These are phyloP conservation scores for Cladophialophora yegresii DNA, from an alignment of 2,329 filamentous ascomycete species.

Conservation along the genomic window DNA sequence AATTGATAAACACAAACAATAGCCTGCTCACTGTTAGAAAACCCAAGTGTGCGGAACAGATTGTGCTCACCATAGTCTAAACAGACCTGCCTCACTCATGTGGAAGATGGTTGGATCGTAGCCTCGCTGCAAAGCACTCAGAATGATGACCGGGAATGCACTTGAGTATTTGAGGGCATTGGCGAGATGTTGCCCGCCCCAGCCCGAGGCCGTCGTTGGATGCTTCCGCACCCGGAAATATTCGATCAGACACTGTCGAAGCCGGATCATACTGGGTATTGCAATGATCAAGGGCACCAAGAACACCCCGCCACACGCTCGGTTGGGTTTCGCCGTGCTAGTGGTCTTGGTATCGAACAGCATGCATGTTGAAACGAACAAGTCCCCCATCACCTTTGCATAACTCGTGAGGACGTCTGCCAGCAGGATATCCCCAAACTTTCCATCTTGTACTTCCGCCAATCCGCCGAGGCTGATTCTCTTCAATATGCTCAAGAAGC, in stretches of 20 bases:
- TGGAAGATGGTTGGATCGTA: constrained; percentile 55
- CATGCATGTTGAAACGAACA: constrained; percentile 91
- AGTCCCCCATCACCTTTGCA: constrained; percentile 84
- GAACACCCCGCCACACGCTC: constrained; percentile 75
- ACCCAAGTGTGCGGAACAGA: neutral
- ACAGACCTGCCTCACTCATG: constrained; percentile 58
- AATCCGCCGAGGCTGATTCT: constrained; percentile 83
- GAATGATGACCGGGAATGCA: constrained; percentile 85
- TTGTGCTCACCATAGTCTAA: constrained; percentile 56
- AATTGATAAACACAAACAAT: constrained; percentile 75
- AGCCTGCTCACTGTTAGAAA: constrained; percentile 57
- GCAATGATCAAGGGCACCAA: constrained; percentile 83
- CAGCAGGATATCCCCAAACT: constrained; percentile 90
- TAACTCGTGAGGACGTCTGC: constrained; percentile 95
- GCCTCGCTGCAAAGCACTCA: constrained; percentile 72
- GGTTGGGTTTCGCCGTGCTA: constrained; percentile 77
- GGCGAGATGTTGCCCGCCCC: constrained; percentile 83
- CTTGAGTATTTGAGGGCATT: constrained; percentile 95
- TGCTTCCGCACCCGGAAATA: constrained; percentile 69
- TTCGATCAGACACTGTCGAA: constrained; percentile 90
- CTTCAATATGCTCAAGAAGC: constrained; percentile 73
- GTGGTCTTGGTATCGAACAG: constrained; percentile 71
- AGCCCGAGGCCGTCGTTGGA: constrained; percentile 55
- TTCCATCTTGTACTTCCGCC: constrained; percentile 81
- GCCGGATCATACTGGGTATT: constrained; percentile 78